These are phyloP conservation scores for Schoenoplectus triqueter DNA, from an alignment of 202 grass and related monocot genomes.

Conservation along the genomic window DNA sequence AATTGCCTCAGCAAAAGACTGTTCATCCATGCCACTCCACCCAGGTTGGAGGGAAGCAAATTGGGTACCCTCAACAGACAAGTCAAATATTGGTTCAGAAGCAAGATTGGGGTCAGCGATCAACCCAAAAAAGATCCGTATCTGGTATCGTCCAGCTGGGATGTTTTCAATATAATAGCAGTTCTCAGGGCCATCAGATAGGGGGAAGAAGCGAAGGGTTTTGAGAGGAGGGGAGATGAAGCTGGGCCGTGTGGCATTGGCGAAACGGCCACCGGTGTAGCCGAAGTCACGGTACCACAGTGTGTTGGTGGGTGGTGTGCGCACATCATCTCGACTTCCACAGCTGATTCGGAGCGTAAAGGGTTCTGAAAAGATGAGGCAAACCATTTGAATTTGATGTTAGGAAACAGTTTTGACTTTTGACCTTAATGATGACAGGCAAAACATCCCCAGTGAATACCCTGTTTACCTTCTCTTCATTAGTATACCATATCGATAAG, in stretches of 20 bases:
- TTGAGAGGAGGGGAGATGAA: constrained; percentile 80
- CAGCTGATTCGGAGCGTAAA: constrained; percentile 93
- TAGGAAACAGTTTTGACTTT: neutral
- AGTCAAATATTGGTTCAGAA: constrained; percentile 85
- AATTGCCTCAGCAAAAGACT: constrained; percentile 82
- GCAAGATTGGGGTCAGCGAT: constrained; percentile 71
- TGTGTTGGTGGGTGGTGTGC: constrained; percentile 72
- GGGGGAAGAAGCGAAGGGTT: constrained; percentile 79
- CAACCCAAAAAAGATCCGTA: constrained; percentile 87
- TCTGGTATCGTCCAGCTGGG: constrained; percentile 74
- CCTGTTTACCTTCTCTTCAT: neutral
- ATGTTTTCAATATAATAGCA: constrained; percentile 85
- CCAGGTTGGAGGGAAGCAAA: constrained; percentile 81
- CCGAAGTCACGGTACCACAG: constrained; percentile 93
- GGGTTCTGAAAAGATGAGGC: constrained; percentile 63
- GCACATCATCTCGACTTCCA: constrained; percentile 74
- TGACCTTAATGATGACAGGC: neutral
- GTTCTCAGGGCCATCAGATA: constrained; percentile 95
- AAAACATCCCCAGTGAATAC: neutral
- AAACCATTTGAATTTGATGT: constrained; percentile 34
- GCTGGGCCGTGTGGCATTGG: constrained; percentile 75
- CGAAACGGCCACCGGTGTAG: constrained; percentile 80
- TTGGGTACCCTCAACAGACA: constrained; percentile 88
- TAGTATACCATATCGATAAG: neutral
- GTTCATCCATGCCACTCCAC: constrained; percentile 81